These are phyloP conservation scores for Marasmius tenuissimus DNA, from an alignment of 1,284 basidiomycete species.

Conservation along the genomic window DNA sequence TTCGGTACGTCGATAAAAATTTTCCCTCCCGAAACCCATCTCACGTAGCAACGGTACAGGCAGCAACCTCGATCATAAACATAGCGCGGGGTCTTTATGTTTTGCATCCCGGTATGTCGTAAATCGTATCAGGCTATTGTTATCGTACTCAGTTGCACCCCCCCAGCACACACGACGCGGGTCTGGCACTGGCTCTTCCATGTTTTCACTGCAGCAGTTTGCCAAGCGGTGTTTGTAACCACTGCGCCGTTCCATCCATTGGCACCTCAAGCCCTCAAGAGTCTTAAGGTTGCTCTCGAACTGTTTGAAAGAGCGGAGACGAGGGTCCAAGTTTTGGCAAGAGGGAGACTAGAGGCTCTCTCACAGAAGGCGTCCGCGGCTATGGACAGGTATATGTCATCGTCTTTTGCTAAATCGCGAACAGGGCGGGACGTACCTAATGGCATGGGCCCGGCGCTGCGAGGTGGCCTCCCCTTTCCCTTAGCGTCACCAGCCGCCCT, in stretches of 20 bases:
- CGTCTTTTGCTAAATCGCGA: neutral
- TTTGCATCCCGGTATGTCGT: slow-evolving; percentile 19
- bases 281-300: slow-evolving; percentile 20
- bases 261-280: slow-evolving; percentile 20
- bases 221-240: slow-evolving; percentile 22
- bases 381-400: slow-evolving; percentile 13
- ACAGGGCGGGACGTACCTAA: neutral
- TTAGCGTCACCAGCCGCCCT: neutral
- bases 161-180: slow-evolving; percentile 17
- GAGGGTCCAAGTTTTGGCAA: slow-evolving; percentile 15
- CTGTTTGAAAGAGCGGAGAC: slow-evolving; percentile 18
- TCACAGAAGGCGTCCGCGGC: slow-evolving; percentile 15
- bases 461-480: neutral
- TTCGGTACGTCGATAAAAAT: slow-evolving; percentile 8
- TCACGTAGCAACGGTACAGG: slow-evolving; percentile 10
- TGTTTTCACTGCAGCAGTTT: slow-evolving; percentile 22
- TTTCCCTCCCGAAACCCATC: neutral
- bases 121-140: neutral
- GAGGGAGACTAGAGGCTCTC: slow-evolving; percentile 14
- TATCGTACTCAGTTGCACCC: neutral
- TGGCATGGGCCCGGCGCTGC: too few species aligned
- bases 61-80: slow-evolving; percentile 22
- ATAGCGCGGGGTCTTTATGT: slow-evolving; percentile 21
- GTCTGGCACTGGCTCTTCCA: slow-evolving; percentile 25
- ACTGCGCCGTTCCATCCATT: slow-evolving; percentile 23